A percentile compares a stretch with the other conserved stretches of the same genome.
Evolutionary conservation across 2,329 filamentous ascomycete genomes (phyloP).

Genomic region (Penicillium sp.): DNA sequence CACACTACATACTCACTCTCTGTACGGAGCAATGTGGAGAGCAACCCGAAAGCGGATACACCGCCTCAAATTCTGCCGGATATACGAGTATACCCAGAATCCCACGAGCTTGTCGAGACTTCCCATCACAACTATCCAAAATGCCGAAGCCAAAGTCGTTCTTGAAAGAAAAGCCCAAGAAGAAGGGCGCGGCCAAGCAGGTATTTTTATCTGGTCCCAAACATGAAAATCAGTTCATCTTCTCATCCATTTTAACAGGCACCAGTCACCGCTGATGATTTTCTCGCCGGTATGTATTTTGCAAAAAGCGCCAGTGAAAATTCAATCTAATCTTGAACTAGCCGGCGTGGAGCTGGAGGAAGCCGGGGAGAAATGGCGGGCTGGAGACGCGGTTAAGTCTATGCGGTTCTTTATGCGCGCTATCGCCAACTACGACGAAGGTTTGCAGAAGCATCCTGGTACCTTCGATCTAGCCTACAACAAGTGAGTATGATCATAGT

Average conservation of each 20-base stretch:
- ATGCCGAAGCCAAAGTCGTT: slow-evolving; percentile 45
- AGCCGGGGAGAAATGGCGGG: slow-evolving; percentile 73
- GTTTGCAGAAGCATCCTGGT: slow-evolving; percentile 59
- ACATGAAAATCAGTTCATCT: not conserved
- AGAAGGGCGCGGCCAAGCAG: slow-evolving; percentile 41
- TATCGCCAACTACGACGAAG: slow-evolving; percentile 66
- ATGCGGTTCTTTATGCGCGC: slow-evolving; percentile 62
- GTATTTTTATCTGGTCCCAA: slow-evolving; percentile 25
- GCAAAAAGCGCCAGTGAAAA: too few species aligned
- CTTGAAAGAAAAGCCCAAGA: slow-evolving; percentile 45
- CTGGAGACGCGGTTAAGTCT: slow-evolving; percentile 68
- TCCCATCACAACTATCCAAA: slow-evolving; percentile 3
- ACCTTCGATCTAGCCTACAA: slow-evolving; percentile 75
- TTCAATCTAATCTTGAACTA: slow-evolving; percentile 16
- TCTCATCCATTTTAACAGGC: slow-evolving; percentile 37
- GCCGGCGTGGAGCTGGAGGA: slow-evolving; percentile 70
- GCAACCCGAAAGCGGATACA: not conserved
- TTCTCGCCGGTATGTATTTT: slow-evolving; percentile 55
- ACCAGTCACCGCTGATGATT: slow-evolving; percentile 67
- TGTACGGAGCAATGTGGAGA: too few species aligned
- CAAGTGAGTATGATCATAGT: slow-evolving; percentile 53
- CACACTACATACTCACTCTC: too few species aligned
- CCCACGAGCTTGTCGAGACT: not conserved
- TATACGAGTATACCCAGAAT: slow-evolving; percentile 2
- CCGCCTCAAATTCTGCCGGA: slow-evolving; percentile 9